Base-by-base conservation (phyloP, 2,329 filamentous ascomycete genomes). In the Sclerotinia borealis region DNA sequence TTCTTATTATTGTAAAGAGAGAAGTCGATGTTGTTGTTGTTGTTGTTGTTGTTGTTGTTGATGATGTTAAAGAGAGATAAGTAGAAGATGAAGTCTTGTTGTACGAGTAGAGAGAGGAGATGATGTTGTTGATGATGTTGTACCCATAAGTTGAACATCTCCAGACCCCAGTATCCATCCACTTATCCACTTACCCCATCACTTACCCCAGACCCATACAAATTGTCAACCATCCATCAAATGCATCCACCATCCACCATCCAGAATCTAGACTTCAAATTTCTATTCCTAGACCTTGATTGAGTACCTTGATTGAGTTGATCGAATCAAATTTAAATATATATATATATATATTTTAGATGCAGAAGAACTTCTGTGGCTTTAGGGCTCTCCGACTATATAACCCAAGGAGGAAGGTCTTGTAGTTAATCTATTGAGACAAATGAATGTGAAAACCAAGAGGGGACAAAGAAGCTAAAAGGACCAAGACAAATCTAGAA, bases 171-270 rank as follows among this genome's bases (percentile, higher is more conserved):
- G 19, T 56, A 27, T 34, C 17, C 29, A 45, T 45, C 6, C 43
- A 47, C 43, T 47, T 22, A n/a, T n/a, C n/a, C n/a, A n/a, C n/a
- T n/a, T n/a, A n/a, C n/a, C n/a, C n/a, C 15, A 22, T 43, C 15
- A 36, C 36, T 36, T 52, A 52, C 49, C 49, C 49, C 49, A 25
- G 49, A 52, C 49, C 49, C 49, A 52, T 51, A 51, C n/a, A 22
- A 22, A 36, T 25, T 2, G 39, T 43, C 31, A 25, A 6, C n/a
- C 29, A 51, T 51, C 48, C 51, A 25, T 15, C 22, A 47, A 22
- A 47, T 25, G 19, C 43, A 41, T 29, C 36, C 13, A 15, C 52
- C 39, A 41, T 27, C 7, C 34, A 55, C 17, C 22, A 56, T n/a
- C 36, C n/a, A 47, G 17, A 39, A 36, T 31, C 10, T 43, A 2